phyloP scores from a whole-genome alignment of 345 rosid genomes.

The Brassica nigra region DNA sequence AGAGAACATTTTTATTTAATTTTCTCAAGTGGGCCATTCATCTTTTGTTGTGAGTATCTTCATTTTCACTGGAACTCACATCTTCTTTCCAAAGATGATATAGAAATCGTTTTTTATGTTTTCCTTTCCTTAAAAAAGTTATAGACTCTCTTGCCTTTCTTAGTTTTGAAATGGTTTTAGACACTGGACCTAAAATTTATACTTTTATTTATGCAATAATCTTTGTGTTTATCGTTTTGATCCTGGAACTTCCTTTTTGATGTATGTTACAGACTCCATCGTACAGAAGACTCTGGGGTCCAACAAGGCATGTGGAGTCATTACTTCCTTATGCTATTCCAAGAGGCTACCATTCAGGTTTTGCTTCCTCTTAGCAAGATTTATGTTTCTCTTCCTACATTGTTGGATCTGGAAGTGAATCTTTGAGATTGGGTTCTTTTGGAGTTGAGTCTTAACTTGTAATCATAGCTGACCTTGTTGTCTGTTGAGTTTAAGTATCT shows the following conservation, averaged over 20 bases:
- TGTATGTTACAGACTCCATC: slow-evolving; percentile 59
- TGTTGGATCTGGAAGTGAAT: slow-evolving; percentile 9
- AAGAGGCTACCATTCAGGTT: slow-evolving; percentile 83
- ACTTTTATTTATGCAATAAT: not conserved
- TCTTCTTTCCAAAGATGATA: slow-evolving; percentile 7
- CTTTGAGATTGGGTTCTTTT: not conserved
- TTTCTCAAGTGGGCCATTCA: slow-evolving; percentile 37
- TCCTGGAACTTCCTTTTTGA: slow-evolving; percentile 1
- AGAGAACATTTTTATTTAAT: not conserved
- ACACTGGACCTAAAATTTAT: not conserved
- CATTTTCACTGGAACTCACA: not conserved
- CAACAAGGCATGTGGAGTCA: slow-evolving; percentile 65
- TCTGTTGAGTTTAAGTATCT: not conserved
- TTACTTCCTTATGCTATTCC: slow-evolving; percentile 87
- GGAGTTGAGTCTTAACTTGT: not conserved
- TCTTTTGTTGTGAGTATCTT: slow-evolving; percentile 33
- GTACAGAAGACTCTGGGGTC: slow-evolving; percentile 89
- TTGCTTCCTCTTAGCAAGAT: not conserved
- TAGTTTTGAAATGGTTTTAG: not conserved
- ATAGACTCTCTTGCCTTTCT: slow-evolving; percentile 10
- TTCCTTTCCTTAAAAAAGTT: slow-evolving; percentile 17
- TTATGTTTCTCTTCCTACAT: slow-evolving; percentile 12
- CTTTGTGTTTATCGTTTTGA: slow-evolving; percentile 6
- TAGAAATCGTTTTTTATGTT: not conserved
- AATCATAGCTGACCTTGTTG: not conserved